Evolutionary conservation across 2,329 filamentous ascomycete species (phyloP), one percentile per base, ranked within the genome.

Genomic region (Graphiopsis chlorocephala): DNA sequence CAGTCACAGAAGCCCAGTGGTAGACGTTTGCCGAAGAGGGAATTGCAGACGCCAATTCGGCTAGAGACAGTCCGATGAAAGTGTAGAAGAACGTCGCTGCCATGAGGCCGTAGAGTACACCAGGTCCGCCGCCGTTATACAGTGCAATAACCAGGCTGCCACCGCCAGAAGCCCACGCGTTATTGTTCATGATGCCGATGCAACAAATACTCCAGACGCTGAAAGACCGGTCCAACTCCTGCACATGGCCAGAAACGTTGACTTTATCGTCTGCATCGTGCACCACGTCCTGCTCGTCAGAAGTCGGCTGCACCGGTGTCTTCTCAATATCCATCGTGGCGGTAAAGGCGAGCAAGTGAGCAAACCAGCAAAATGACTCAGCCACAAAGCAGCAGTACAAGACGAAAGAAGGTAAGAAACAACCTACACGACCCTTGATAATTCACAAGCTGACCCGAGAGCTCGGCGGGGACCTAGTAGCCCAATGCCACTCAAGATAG

Each of bases 1-100:
- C 78, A 1, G 82, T 84, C 23, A 84, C 76, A 4, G 78, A 79
- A 4, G 83, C 82, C 82, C 82, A 85, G 65, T 85, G 83, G 69
- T 85, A 85, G 11, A 85, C 82, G 4, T 74, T 76, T 8, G 70
- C 73, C 5, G 74, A 71, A 3, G 73, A 73, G 0, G 76, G 75
- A 11, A 78, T 75, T 3, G 76, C 72, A 25, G 71, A 75, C 4
- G 81, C 79, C 48, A 84, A 76, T 68, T 84, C 83, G 20, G 83
- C 83, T 52, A 85, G 78, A 33, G 79, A 83, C 7, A 81, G 78
- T 38, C 79, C 80, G 64, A 85, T 78, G 70, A 83, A 76, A 71
- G 79, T 81, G 71, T 85, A 85, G 72, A 83, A 83, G 45, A 83
- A 70, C 1, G 80, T 80, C 4, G 82, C 78, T 17, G 75, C 80